phyloP scores from a whole-genome alignment of 768 basidiomycete species.

The Tubosaeta brunneosetosa region DNA sequence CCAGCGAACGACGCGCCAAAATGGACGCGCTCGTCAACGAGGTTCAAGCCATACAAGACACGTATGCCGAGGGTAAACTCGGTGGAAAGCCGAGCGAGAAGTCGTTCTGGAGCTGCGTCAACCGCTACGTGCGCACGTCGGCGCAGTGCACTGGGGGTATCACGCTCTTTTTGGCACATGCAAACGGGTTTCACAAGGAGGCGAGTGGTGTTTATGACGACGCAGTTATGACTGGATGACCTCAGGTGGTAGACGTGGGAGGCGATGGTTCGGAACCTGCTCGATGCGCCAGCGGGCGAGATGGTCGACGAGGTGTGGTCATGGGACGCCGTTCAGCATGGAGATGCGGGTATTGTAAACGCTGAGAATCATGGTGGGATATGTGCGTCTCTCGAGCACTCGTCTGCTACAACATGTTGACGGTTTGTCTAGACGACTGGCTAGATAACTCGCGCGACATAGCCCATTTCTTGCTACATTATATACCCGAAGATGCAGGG shows the following conservation, averaged over 20 bases:
- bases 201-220: constrained; percentile 32
- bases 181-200: constrained; percentile 87
- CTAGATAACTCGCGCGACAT: constrained; percentile 73
- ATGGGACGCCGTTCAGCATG: constrained; percentile 82
- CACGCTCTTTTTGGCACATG: constrained; percentile 75
- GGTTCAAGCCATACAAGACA: constrained; percentile 11
- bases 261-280: constrained; percentile 50
- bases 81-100: constrained; percentile 16
- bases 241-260: constrained; percentile 65
- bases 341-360: constrained; percentile 76
- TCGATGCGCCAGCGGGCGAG: constrained; percentile 39
- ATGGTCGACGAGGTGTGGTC: constrained; percentile 72
- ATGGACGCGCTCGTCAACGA: constrained; percentile 15
- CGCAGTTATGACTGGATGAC: background rate
- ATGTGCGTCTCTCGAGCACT: constrained; percentile 39
- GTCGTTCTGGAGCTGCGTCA: constrained; percentile 65
- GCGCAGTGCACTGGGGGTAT: constrained; percentile 32
- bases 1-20: constrained; percentile 10
- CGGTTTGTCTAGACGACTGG: constrained; percentile 60
- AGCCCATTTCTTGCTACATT: constrained; percentile 65
- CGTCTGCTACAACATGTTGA: background rate
- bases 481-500: constrained; percentile 47
- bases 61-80: constrained; percentile 15
- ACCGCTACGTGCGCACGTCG: constrained; percentile 51
- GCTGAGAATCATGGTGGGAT: constrained; percentile 47